Conservation (phyloP, 331 rosid genomes). For the Quercus phellos region DNA sequence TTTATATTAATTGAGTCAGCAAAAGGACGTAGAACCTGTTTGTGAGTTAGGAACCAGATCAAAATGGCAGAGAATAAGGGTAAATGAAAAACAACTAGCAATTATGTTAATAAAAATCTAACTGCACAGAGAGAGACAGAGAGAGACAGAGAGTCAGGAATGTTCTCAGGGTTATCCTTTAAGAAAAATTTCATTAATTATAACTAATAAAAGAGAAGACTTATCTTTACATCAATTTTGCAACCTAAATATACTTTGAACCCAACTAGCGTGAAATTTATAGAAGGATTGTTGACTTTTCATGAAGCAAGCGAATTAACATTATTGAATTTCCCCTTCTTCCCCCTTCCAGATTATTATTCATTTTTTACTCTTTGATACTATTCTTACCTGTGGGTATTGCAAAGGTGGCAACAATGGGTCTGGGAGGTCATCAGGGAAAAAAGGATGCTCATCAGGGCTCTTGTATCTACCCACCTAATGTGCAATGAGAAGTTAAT, state of each 20-base stretch:
- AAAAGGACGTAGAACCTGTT: slow-evolving; percentile 74
- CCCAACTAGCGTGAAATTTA: neutral
- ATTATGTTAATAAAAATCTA: neutral
- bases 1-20: slow-evolving; percentile 78
- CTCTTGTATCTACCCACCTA: slow-evolving; percentile 92
- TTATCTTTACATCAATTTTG: neutral
- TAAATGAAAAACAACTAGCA: neutral
- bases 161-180: neutral
- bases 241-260: neutral
- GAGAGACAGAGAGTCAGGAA: neutral
- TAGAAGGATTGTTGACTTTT: neutral
- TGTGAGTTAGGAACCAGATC: slow-evolving; percentile 14
- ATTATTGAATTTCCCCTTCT: neutral
- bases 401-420: slow-evolving; percentile 79
- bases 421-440: slow-evolving; percentile 58
- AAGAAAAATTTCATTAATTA: neutral
- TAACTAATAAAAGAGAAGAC: neutral
- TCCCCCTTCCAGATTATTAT: neutral
- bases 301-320: neutral
- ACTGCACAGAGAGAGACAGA: neutral
- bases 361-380: neutral
- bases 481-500: slow-evolving; percentile 17
- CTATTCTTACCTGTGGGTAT: slow-evolving; percentile 64
- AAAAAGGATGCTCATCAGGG: slow-evolving; percentile 97
- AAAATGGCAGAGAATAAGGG: slow-evolving; percentile 6